phyloP scores from a whole-genome alignment of 306 rosid species.

The Fagus crenata region DNA sequence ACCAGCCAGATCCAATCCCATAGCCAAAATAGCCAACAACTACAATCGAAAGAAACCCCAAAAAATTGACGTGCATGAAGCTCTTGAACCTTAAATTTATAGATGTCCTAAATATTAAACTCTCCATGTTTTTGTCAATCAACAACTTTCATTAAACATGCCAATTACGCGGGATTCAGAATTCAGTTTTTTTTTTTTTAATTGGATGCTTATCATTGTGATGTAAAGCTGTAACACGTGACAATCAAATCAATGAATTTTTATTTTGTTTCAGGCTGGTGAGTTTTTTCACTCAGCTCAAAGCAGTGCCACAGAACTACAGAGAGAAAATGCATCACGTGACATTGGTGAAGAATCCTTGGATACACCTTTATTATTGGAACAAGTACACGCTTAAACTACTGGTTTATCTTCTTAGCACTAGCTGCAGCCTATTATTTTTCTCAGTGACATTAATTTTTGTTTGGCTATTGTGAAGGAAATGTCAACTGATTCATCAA shows the following conservation, averaged over 20 bases:
- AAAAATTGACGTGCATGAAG: neutral
- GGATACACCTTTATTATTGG: constrained; percentile 63
- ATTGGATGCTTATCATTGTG: constrained; percentile 23
- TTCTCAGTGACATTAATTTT: constrained; percentile 18
- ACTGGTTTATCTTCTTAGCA: constrained; percentile 20
- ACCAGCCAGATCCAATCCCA: too few relatives aligned
- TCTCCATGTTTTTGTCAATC: neutral
- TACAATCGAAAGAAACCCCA: too few relatives aligned
- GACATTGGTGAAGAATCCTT: constrained; percentile 52
- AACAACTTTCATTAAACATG: neutral
- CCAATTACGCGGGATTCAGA: neutral
- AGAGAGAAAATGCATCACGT: constrained; percentile 64
- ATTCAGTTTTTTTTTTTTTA: neutral
- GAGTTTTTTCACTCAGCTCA: constrained; percentile 70
- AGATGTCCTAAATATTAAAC: neutral
- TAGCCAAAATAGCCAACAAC: too few relatives aligned
- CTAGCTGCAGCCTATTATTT: constrained; percentile 3
- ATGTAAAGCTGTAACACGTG: constrained; percentile 16
- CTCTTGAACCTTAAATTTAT: neutral
- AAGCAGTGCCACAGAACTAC: constrained; percentile 58
- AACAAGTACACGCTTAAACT: constrained; percentile 54
- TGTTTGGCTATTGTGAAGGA: constrained; percentile 57
- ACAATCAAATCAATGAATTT: constrained; percentile 12
- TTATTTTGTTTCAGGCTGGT: constrained; percentile 61
- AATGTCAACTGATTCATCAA: constrained; percentile 55